Percentiles rank a stretch among this genome's conserved stretches.
phyloP scores from a whole-genome alignment of 352 stramenopile species.

The Globisporangium abappressorium region DNA sequence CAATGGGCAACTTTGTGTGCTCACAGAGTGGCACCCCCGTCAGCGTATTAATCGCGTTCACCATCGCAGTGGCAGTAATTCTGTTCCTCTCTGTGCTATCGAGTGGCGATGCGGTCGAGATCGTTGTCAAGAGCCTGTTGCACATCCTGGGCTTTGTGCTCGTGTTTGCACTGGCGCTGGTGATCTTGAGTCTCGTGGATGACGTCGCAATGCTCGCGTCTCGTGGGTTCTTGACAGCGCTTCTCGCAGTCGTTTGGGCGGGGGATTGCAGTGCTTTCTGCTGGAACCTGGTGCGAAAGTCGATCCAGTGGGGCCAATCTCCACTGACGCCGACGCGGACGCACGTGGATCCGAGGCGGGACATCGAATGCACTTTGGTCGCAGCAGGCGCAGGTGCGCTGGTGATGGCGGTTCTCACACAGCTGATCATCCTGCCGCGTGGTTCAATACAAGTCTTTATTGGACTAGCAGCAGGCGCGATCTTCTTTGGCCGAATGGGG shows the following conservation, averaged over 20 bases:
- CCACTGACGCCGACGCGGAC: background rate
- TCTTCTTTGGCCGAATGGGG: slow-evolving; percentile 79
- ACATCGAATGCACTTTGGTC: slow-evolving; percentile 7
- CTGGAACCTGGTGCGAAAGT: slow-evolving; percentile 5
- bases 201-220: background rate
- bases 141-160: slow-evolving; percentile 1
- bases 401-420: slow-evolving; percentile 5
- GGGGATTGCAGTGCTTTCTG: slow-evolving; percentile 1
- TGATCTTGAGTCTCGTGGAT: background rate
- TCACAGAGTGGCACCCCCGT: background rate
- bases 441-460: slow-evolving; percentile 13
- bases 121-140: slow-evolving; percentile 8
- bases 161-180: slow-evolving; percentile 3
- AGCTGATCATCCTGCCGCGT: background rate
- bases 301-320: background rate
- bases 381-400: background rate
- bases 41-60: background rate
- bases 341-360: background rate
- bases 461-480: slow-evolving; percentile 52
- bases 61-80: background rate
- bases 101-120: slow-evolving; percentile 2
- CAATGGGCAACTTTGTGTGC: slow-evolving; percentile 13
- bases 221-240: background rate
- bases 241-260: slow-evolving; percentile 1
- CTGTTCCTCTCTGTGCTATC: slow-evolving; percentile 1